phyloP scores from a whole-genome alignment of 2,329 filamentous ascomycete genomes.

The Trichoderma harzianum region DNA sequence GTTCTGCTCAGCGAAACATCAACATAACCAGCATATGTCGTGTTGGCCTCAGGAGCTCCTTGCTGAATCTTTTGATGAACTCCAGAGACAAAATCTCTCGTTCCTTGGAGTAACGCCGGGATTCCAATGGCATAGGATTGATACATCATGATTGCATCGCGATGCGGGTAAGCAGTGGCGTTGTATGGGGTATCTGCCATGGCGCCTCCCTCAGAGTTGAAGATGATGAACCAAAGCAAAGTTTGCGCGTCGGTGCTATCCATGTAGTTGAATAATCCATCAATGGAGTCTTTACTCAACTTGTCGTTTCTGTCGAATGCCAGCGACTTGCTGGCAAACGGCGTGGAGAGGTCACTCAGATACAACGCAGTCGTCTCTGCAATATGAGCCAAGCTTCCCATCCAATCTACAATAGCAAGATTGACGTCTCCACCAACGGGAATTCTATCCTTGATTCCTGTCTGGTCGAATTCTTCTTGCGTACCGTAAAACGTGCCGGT shows the following conservation, averaged over 20 bases:
- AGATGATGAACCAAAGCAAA: slow-evolving; percentile 58
- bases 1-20: slow-evolving; percentile 46
- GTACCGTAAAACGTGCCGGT: slow-evolving; percentile 61
- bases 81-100: slow-evolving; percentile 48
- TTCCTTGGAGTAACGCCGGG: slow-evolving; percentile 42
- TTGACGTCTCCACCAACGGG: slow-evolving; percentile 40
- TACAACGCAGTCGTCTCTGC: slow-evolving; percentile 48
- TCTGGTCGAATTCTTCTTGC: slow-evolving; percentile 50
- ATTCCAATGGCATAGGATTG: slow-evolving; percentile 58
- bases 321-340: slow-evolving; percentile 58
- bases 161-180: slow-evolving; percentile 60
- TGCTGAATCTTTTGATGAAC: slow-evolving; percentile 45
- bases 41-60: slow-evolving; percentile 38
- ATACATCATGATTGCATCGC: slow-evolving; percentile 62
- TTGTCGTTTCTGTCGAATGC: slow-evolving; percentile 49
- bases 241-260: slow-evolving; percentile 48
- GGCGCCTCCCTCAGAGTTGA: slow-evolving; percentile 59
- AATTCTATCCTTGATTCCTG: slow-evolving; percentile 47
- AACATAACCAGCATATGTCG: slow-evolving; percentile 62
- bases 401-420: slow-evolving; percentile 58
- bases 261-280: slow-evolving; percentile 52
- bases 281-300: slow-evolving; percentile 43
- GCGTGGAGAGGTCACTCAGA: slow-evolving; percentile 43
- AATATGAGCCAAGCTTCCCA: slow-evolving; percentile 53
- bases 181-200: slow-evolving; percentile 53